Evolutionary conservation across 2,329 filamentous ascomycete genomes (phyloP), one percentile per base, ranked within the genome.

Genomic region (Chalaropsis ovoidea): DNA sequence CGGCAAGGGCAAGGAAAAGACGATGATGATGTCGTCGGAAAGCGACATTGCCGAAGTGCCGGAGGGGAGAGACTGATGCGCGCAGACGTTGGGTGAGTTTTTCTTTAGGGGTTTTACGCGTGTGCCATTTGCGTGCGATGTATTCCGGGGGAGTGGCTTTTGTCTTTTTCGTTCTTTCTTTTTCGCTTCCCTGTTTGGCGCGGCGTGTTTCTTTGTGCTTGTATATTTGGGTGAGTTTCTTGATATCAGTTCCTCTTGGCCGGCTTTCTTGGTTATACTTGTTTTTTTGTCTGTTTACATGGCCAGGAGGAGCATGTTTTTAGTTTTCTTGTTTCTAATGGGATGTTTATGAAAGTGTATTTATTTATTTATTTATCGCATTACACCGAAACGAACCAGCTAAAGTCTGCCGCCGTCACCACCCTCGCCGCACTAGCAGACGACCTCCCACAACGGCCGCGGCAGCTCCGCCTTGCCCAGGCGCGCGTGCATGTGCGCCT

Each of bases 361-460:
- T 39, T 39, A 39, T n/a, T n/a, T n/a, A n/a, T n/a, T n/a, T n/a
- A n/a, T n/a, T n/a, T n/a, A n/a, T 7, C 7, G 31, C 35, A 39
- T 7, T 39, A 39, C 35, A 10, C 35, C 5, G 35, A 39, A 39
- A 39, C 8, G 35, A 39, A 10, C 43, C 15, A 3, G 2, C 43
- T 47, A 47, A 47, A 3, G 15, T 15, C 43, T 8, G 3, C 43
- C n/a, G 15, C 17, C 15, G 3, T 58, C 15, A n/a, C n/a, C n/a
- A n/a, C n/a, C 6, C 10, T 13, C 31, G 11, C 22, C 39, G 19
- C n/a, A 60, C 78, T 69, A 82, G 70, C 80, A 83, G n/a, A 68
- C 61, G 61, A 85, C 73, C 71, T 86, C 82, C 84, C 85, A 88
- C 70, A 88, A 72, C 4, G 86, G 85, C 35, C 81, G 78, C 1